Percentiles rank a stretch among this genome's conserved stretches.
These are phyloP conservation scores for Eutrema salsugineum DNA, from an alignment of 441 rosid genomes.

Conservation along the genomic window DNA sequence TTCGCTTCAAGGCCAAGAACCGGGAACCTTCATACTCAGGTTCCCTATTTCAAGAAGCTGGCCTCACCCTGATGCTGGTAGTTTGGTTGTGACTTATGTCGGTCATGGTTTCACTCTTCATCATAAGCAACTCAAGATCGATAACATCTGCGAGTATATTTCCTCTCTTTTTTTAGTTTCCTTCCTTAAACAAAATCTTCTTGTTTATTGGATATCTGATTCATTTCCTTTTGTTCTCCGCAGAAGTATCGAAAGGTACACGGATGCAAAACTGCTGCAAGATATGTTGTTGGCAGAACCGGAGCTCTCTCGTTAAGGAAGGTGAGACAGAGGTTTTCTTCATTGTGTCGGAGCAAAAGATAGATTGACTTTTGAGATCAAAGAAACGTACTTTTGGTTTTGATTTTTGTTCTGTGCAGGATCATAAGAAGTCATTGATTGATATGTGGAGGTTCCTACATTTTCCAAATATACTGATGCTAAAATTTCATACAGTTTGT, in stretches of 20 bases:
- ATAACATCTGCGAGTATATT: conserved; percentile 32
- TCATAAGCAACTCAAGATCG: conserved; percentile 59
- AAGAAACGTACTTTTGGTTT: neutral
- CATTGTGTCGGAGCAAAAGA: neutral
- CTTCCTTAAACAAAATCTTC: neutral
- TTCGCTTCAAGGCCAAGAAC: conserved; percentile 80
- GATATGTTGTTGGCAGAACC: conserved; percentile 74
- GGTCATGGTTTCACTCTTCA: conserved; percentile 56
- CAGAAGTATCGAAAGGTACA: conserved; percentile 37
- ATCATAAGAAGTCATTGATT: conserved; percentile 19
- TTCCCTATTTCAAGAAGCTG: conserved; percentile 91
- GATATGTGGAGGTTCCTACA: neutral
- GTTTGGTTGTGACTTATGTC: conserved; percentile 71
- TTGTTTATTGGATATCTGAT: neutral
- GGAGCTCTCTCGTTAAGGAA: conserved; percentile 48
- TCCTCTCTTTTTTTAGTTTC: neutral
- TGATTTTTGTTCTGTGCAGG: conserved; percentile 5
- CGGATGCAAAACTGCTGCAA: conserved; percentile 43
- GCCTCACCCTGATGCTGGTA: conserved; percentile 97
- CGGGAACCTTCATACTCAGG: conserved; percentile 77
- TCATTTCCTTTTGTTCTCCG: neutral
- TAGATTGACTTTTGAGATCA: neutral
- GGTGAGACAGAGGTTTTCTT: conserved; percentile 17
- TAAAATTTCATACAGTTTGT: neutral
- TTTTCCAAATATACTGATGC: neutral